Percentiles rank a stretch among this genome's conserved stretches.
These are phyloP conservation scores for Dryas drummondii DNA, from an alignment of 306 rosid genomes.

Conservation along the genomic window DNA sequence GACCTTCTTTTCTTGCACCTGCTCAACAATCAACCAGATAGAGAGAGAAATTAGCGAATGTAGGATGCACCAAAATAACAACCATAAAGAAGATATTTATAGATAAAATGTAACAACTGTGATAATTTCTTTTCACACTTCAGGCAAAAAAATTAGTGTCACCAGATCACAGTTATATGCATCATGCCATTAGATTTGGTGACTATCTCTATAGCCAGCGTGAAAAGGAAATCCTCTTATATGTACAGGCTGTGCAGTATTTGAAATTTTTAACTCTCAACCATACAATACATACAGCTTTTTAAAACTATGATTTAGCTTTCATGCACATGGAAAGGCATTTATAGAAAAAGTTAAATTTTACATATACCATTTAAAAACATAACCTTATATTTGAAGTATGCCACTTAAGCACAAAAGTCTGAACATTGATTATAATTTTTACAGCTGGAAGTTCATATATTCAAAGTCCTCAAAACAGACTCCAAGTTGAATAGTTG, in stretches of 20 bases:
- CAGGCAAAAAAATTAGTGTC: background rate
- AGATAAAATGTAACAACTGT: background rate
- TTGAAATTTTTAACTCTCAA: background rate
- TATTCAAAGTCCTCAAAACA: background rate
- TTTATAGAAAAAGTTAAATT: background rate
- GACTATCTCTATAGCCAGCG: background rate
- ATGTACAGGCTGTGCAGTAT: background rate
- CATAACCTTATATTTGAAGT: too few relatives aligned
- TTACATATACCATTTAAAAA: background rate
- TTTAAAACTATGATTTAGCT: background rate
- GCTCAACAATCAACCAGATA: conserved; percentile 36
- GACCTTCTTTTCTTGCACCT: conserved; percentile 98
- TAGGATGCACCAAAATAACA: conserved; percentile 14
- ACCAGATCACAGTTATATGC: background rate
- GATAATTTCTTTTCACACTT: background rate
- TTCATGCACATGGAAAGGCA: background rate
- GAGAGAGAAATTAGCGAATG: conserved; percentile 18
- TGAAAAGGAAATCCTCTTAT: background rate
- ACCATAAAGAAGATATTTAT: background rate
- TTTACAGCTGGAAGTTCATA: background rate
- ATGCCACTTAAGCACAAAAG: background rate
- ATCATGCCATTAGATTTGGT: background rate
- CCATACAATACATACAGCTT: background rate
- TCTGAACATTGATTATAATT: background rate
- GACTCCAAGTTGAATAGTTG: background rate